A percentile compares a stretch with the other conserved stretches of the same genome.
phyloP scores from a whole-genome alignment of 148 eudicot genomes.

The Cornus florida region DNA sequence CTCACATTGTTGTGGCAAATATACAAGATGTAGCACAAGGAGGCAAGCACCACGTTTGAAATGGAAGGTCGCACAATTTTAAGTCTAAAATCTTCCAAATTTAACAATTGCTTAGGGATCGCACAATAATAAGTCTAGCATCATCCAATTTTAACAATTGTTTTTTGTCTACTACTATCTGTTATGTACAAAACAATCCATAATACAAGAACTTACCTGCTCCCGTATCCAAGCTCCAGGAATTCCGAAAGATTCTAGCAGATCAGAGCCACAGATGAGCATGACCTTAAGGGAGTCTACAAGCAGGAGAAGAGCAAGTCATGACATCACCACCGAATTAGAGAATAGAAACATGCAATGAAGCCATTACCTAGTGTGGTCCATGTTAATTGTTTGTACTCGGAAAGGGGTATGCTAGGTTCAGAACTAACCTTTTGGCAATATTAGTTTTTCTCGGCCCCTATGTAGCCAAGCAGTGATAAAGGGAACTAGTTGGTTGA shows the following conservation, averaged over 20 bases:
- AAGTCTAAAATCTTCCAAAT: not conserved
- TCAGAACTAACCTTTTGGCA: too few species aligned
- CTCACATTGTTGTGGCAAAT: conserved; percentile 1
- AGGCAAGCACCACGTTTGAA: not conserved
- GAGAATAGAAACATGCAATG: not conserved
- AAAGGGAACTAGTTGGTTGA: too few species aligned
- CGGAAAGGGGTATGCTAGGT: too few species aligned
- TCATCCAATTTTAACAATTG: not conserved
- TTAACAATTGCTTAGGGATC: not conserved
- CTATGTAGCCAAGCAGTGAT: too few species aligned
- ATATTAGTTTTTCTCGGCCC: too few species aligned
- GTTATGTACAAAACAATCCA: not conserved
- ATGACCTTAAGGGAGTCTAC: conserved; percentile 66
- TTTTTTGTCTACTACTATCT: not conserved
- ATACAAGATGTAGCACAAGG: not conserved
- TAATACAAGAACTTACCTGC: conserved; percentile 50
- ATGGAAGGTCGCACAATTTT: not conserved
- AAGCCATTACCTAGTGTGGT: too few species aligned
- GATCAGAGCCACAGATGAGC: conserved; percentile 97
- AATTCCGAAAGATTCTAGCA: conserved; percentile 73
- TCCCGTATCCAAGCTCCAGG: conserved; percentile 90
- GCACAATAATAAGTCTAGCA: not conserved
- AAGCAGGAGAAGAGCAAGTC: conserved; percentile 10
- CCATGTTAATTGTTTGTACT: too few species aligned
- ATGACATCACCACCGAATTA: conserved; percentile 7